Base-by-base conservation (phyloP, 2,329 filamentous ascomycete genomes). In the Aureobasidium subglaciale region DNA sequence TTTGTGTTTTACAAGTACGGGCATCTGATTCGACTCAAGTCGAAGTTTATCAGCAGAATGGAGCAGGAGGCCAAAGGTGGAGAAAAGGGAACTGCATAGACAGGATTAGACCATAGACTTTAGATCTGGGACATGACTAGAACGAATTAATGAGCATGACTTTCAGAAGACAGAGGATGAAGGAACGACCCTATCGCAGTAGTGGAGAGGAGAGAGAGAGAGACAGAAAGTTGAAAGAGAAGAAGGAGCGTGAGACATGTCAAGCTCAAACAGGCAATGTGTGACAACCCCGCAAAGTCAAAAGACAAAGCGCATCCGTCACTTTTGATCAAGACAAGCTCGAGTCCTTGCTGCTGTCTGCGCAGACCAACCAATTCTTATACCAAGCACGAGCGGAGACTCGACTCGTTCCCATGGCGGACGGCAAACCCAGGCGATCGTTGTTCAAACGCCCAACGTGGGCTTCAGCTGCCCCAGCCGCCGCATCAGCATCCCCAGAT, bases 1-100 rank as follows among this genome's bases (percentile, higher is more conserved):
- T 73, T 73, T 56, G 61, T 75, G 5, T 75, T 75, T 54, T 75
- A 72, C 55, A 65, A 64, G 27, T 75, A 73, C 54, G 73, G 73
- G 11, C 64, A 59, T 29, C 61, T 56, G 29, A 67, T 73, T 38
- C 59, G 70, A 46, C 27, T 49, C 10, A 61, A 61, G 48, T 65
- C 63, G 18, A 61, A 57, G 29, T 65, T 55, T 30, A 46, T 46
- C 13, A 27, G 16, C 13, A 37, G 24, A 30, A 40, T 55, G 41
- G 29, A 55, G 40, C 29, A 46, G n/a, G 52, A 45, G 24, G 38
- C 24, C 27, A 45, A 10, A 18, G 38, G 30, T 18, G 30, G 50
- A 35, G 50, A 55, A 27, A 55, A 55, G 40, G 37, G 40, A 43
- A 22, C n/a, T 2, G 50, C 38, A 35, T 55, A 40, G 18, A 35